These are phyloP conservation scores for Zoysia japonica DNA, from an alignment of 176 grass and related monocot species.

Conservation along the genomic window DNA sequence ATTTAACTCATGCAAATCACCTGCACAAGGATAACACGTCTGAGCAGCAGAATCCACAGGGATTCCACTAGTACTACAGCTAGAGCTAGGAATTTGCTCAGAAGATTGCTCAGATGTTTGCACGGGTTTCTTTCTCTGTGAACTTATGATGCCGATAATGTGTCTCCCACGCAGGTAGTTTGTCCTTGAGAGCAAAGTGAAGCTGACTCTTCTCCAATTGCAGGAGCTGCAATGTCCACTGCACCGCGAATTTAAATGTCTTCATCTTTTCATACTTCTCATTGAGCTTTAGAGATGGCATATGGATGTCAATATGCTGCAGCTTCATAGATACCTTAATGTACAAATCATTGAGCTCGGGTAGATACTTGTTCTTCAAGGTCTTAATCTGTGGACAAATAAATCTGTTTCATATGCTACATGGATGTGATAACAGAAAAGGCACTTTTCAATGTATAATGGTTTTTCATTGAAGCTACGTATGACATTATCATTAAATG, in stretches of 20 bases:
- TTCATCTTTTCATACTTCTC: constrained; percentile 61
- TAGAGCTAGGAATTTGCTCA: constrained; percentile 47
- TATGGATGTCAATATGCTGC: constrained; percentile 53
- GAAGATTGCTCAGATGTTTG: constrained; percentile 49
- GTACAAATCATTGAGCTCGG: constrained; percentile 54
- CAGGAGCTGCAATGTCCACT: constrained; percentile 44
- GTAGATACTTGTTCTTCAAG: constrained; percentile 62
- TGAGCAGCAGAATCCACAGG: constrained; percentile 54
- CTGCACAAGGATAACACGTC: constrained; percentile 39
- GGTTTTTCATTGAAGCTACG: neutral
- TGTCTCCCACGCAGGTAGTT: constrained; percentile 50
- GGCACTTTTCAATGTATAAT: neutral
- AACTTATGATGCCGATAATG: constrained; percentile 53
- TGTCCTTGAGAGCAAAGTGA: constrained; percentile 51
- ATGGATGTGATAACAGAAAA: neutral
- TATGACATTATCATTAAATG: neutral
- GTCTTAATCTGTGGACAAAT: constrained; percentile 58
- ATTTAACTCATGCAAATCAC: constrained; percentile 59
- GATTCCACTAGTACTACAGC: constrained; percentile 13
- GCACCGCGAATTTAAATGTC: constrained; percentile 45
- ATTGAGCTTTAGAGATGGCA: constrained; percentile 31
- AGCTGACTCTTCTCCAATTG: constrained; percentile 50
- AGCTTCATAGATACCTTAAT: constrained; percentile 64
- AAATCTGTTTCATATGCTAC: neutral
- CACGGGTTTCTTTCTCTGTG: constrained; percentile 46